phyloP scores from a whole-genome alignment of 2,329 filamentous ascomycete species.

The Fusarium protoensiforme region DNA sequence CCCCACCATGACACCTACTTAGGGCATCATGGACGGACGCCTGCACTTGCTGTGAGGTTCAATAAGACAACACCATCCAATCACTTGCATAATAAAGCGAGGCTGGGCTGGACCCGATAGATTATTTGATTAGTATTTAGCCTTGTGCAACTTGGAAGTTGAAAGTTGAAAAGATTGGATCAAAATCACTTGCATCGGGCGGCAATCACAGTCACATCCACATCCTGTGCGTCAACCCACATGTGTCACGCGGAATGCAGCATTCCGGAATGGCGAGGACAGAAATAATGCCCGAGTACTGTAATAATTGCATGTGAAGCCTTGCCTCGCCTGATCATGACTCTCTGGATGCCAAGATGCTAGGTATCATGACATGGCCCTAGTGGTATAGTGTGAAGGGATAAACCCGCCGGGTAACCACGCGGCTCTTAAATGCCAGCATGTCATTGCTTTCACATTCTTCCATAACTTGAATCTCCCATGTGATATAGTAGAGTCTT shows the following conservation, averaged over 20 bases:
- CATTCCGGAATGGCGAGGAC: neutral
- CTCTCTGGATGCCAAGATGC: neutral
- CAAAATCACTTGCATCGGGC: neutral
- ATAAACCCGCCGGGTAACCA: neutral
- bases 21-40: neutral
- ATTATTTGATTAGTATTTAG: neutral
- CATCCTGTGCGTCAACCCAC: neutral
- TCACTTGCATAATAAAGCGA: neutral
- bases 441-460: neutral
- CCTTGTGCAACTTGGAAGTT: neutral
- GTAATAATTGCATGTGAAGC: neutral
- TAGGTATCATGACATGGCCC: neutral
- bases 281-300: neutral
- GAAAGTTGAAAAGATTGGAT: neutral
- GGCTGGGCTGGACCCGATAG: neutral
- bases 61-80: neutral
- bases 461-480: neutral
- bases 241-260: neutral
- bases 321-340: neutral
- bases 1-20: conserved; percentile 6
- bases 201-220: neutral
- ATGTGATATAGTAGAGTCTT: neutral
- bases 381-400: neutral
- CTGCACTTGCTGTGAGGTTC: neutral
- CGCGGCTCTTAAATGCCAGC: neutral